Base-by-base conservation (phyloP, 176 grass and related monocot genomes). In the Eleusine coracana region DNA sequence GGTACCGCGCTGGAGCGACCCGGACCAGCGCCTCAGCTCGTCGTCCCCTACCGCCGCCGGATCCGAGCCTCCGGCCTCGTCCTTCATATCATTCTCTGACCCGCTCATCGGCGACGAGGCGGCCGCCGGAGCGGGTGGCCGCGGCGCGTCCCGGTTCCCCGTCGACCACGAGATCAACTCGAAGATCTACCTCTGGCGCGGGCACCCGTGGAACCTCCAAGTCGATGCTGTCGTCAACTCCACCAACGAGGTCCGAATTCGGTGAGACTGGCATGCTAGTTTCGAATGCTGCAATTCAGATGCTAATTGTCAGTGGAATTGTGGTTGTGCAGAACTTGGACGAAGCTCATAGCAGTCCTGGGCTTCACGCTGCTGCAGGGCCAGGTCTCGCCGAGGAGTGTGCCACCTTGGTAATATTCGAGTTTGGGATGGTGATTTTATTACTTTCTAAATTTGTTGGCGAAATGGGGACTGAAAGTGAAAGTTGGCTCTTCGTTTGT, bases 201-300 rank as follows among this genome's bases (percentile, higher is more conserved):
- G 93, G 5, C 85, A 92, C 65, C 93, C 91, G 6, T 99, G 93
- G 96, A 99, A 82, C 77, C 89, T 99, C n/a, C 91, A 99, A 80
- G 93, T 96, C 46, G 96, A 99, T 68, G 93, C 96, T 25, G 93
- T 99, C n/a, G 96, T 99, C 78, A 99, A 99, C 55, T 99, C 93
- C 65, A 99, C 93, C 29, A 99, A 99, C 80, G 93, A 99, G 96
- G 96, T 93, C 28, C 21, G 55, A 62, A 77, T 70, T 37, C 73
- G 34, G 55, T 3, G 3, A 46, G 28, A 28, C 38, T 15, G 40
- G 10, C 37, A 34, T 28, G 2, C 49, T 58, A 29, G 46, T 7
- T 81, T 21, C 59, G 45, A 17, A 39, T 82, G 20, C 5, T 54
- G 18, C 67, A 21, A n/a, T 84, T 15, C 40, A 65, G 46, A 16